Conservation (phyloP, 164 flowering plant species). For the Annona cherimola region DNA sequence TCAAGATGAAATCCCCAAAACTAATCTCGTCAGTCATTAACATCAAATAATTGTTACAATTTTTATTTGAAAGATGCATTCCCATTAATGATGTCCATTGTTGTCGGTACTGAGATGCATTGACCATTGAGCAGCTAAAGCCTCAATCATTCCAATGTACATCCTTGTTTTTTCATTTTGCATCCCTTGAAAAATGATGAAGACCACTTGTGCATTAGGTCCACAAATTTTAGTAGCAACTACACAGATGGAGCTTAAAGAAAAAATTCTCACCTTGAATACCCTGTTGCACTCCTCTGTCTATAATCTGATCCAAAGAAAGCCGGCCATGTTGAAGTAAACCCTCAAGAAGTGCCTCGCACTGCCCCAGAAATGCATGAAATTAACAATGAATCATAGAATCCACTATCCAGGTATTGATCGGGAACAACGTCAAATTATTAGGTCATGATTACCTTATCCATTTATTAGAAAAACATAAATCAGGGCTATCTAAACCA, state of each 20-base stretch:
- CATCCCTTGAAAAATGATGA: background rate
- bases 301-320: conserved; percentile 54
- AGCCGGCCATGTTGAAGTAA: conserved; percentile 89
- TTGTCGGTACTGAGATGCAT: background rate
- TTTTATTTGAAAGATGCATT: background rate
- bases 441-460: background rate
- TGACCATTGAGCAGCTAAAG: background rate
- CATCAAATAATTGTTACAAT: background rate
- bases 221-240: background rate
- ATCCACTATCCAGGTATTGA: background rate
- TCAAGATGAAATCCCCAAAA: background rate
- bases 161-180: background rate
- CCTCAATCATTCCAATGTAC: background rate
- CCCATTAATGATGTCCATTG: too few relatives aligned
- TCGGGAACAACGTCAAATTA: background rate
- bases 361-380: conserved; percentile 30
- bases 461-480: background rate
- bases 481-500: background rate
- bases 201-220: background rate
- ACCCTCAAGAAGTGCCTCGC: conserved; percentile 50
- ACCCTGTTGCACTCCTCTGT: conserved; percentile 33
- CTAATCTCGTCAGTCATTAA: background rate
- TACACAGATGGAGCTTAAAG: background rate
- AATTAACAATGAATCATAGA: background rate
- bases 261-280: conserved; percentile 25